Base-by-base conservation (phyloP, 2,329 filamentous ascomycete genomes). In the Monilinia fructigena region DNA sequence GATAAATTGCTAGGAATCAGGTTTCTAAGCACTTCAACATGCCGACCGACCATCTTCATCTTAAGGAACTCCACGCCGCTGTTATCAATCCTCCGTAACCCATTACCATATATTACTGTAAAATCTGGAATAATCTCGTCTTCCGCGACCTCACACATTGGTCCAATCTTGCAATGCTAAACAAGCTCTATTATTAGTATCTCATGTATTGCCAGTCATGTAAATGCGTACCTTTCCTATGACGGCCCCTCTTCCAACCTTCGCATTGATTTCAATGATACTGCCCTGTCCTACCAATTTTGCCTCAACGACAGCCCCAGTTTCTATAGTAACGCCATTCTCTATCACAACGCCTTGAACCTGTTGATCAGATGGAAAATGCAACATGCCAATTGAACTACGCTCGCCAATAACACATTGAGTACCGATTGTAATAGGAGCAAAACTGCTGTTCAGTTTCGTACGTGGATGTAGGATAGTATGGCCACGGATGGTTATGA, bases 391-490 rank as follows among this genome's bases (percentile, higher is more conserved):
- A 20, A 91, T 76, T 28, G 82, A 79, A 11, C 83, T 78, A 66
- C 86, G 80, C 79, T 98, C 95, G 72, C 90, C 87, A 54, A 98
- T 83, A 55, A 97, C 90, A 73, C 91, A 95, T 63, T 89, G 87
- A 67, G 91, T 87, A 35, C 93, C 93, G 68, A 96, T 85, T 38
- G 88, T 87, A 71, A 98, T 87, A 54, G 92, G 89, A 5, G 92
- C 92, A 62, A 89, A 83, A 66, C 87, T 87, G 11, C 94, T 89
- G 74, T 93, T 90, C 66, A 97, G 84, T 69, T 89, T 87, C 20
- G 89, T 86, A 59, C 93, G 91, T 1, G 95, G 93, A 74, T 98
- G 94, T n/a, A 99, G 80, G 8, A 97, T 85, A 4, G 87, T 89
- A 74, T 92, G 88, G 31, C 90, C 83, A 66, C 89, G 89, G 69